Percentiles rank a stretch among this genome's conserved stretches.
These are phyloP conservation scores for Rhinocladiella mackenziei DNA, from an alignment of 2,329 filamentous ascomycete genomes.

Conservation along the genomic window DNA sequence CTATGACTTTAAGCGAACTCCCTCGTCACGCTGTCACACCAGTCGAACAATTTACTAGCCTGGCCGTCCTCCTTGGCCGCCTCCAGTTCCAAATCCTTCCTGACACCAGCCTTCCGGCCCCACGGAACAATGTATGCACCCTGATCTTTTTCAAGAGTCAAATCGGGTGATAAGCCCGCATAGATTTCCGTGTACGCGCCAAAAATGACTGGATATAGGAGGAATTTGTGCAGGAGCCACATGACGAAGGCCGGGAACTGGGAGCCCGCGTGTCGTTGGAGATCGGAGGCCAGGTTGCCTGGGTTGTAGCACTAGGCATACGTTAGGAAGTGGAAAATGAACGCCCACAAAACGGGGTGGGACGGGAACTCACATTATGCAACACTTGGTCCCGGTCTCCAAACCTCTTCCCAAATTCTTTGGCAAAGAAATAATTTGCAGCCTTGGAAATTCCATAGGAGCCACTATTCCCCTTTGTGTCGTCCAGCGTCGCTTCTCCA, in stretches of 20 bases:
- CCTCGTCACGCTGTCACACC: conserved; percentile 21
- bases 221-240: background rate
- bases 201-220: conserved; percentile 34
- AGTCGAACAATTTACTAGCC: conserved; percentile 19
- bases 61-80: conserved; percentile 12
- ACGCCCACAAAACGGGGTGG: no score
- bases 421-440: conserved; percentile 15
- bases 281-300: conserved; percentile 40
- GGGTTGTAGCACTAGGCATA: conserved; percentile 36
- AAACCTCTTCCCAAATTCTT: conserved; percentile 21
- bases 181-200: conserved; percentile 51
- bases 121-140: conserved; percentile 45
- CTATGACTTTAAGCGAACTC: conserved; percentile 9
- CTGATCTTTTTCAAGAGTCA: conserved; percentile 32
- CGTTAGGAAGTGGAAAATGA: background rate
- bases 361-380: conserved; percentile 20
- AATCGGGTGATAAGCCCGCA: conserved; percentile 44
- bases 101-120: conserved; percentile 35
- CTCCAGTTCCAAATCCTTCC: conserved; percentile 11
- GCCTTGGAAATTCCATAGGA: conserved; percentile 13
- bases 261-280: conserved; percentile 32
- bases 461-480: background rate
- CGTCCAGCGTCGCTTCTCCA: conserved; percentile 14
- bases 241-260: background rate
- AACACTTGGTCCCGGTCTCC: conserved; percentile 15